Base-by-base conservation (phyloP, 2,329 filamentous ascomycete genomes). In the Xylariomycetidae sp. region DNA sequence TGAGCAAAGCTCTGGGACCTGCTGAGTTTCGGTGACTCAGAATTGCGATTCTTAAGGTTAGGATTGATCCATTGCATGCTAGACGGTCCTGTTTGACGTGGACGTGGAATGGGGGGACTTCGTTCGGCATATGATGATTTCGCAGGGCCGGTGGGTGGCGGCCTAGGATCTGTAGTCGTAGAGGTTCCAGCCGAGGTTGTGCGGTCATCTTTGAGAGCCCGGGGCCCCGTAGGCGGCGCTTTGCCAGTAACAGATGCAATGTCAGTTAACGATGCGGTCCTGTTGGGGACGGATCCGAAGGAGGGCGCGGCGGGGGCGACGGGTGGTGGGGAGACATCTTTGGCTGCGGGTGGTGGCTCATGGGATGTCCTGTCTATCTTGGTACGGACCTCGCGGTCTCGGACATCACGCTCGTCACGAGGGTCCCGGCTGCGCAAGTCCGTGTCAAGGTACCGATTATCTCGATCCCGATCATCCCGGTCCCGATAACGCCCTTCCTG, bases 21-120 rank as follows among this genome's bases (percentile, higher is more conserved):
- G 45, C 63, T 66, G 18, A 65, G 49, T 40, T 72, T 73, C 3
- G 74, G 72, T 3, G 71, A 75, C 13, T 73, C 70, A 2, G 71
- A 67, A 0, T 59, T 54, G 37, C 53, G 45, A 27, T 71, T 71
- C 51, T 69, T 74, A 4, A 72, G 46, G 17, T 64, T 67, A 4
- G 72, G 70, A 31, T 76, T 76, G 37, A 74, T 71, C 74, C 74
- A 79, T 52, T 77, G 74, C 45, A 75, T 77, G 49, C 72, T 77
- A 1, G 71, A 72, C 12, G 70, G 66, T 6, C 72, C 66, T n/a
- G n/a, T n/a, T n/a, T n/a, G n/a, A n/a, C n/a, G n/a, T 14, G 56
- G 38, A 45, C 63, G 69, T 3, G 73, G 72, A 30, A 77, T 72
- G 6, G 65, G 54, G 7, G 66, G 63, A 36, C 63, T 66, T 15